Percentiles rank a stretch among this genome's conserved stretches.
Evolutionary conservation across 768 basidiomycete species (phyloP).

Genomic region (Suillus plorans): DNA sequence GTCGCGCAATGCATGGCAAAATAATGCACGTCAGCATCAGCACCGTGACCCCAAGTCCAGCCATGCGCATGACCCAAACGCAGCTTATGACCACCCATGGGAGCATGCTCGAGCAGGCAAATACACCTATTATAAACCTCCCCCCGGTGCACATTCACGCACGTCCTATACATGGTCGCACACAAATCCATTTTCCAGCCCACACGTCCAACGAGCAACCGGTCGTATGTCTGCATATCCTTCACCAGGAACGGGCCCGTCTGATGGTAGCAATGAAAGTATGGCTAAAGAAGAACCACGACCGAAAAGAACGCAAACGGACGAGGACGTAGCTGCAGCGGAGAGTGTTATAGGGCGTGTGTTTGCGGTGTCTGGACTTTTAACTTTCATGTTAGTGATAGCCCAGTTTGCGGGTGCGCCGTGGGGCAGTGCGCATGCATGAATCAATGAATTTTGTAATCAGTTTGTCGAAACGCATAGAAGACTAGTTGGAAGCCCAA

Average conservation of each 20-base stretch:
- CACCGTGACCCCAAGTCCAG: constrained; percentile 12
- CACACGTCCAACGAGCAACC: constrained; percentile 29
- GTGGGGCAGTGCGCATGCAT: constrained; percentile 5
- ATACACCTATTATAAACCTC: constrained; percentile 5
- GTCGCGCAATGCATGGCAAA: constrained; percentile 27
- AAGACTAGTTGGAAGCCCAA: neutral
- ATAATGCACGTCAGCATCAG: constrained; percentile 12
- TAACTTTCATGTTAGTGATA: constrained; percentile 27
- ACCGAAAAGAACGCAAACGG: constrained; percentile 11
- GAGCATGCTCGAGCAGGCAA: constrained; percentile 10
- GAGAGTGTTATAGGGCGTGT: constrained; percentile 26
- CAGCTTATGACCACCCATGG: constrained; percentile 11
- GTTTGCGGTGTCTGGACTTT: constrained; percentile 26
- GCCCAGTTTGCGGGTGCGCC: constrained; percentile 10
- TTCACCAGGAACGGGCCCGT: neutral
- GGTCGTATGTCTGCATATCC: constrained; percentile 16
- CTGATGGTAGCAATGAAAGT: constrained; percentile 6
- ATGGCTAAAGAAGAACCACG: neutral
- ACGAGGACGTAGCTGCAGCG: constrained; percentile 22
- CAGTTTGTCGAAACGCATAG: neutral
- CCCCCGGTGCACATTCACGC: constrained; percentile 1
- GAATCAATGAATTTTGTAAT: neutral
- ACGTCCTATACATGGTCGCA: constrained; percentile 8
- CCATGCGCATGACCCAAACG: constrained; percentile 5
- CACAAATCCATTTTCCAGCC: constrained; percentile 23